These are phyloP conservation scores for Cicer judaicum DNA, from an alignment of 306 rosid genomes.

Conservation along the genomic window DNA sequence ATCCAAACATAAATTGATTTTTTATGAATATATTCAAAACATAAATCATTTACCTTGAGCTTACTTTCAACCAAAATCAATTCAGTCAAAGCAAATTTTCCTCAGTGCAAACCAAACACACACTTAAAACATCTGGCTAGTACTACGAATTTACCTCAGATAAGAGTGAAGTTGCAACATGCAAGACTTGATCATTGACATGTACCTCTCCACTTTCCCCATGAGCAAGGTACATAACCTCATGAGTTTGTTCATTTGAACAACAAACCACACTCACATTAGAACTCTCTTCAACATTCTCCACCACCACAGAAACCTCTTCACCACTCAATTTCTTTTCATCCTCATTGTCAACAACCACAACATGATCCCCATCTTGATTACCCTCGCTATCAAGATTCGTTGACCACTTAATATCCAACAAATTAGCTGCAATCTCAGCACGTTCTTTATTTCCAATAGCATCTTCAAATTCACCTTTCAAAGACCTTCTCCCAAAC, in stretches of 20 bases:
- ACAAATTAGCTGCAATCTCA: constrained; percentile 76
- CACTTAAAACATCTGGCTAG: too few relatives aligned
- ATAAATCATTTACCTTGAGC: too few relatives aligned
- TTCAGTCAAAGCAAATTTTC: too few relatives aligned
- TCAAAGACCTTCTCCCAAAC: constrained; percentile 53
- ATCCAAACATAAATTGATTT: too few relatives aligned
- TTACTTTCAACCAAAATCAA: too few relatives aligned
- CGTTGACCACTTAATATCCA: constrained; percentile 93
- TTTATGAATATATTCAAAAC: too few relatives aligned
- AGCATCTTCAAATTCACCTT: constrained; percentile 37
- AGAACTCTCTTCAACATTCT: constrained; percentile 48
- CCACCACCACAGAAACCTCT: constrained; percentile 39
- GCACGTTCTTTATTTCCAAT: constrained; percentile 62
- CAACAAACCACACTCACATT: constrained; percentile 41
- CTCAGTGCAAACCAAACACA: too few relatives aligned
- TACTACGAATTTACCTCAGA: constrained; percentile 53
- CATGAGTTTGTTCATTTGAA: constrained; percentile 42
- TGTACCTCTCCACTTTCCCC: constrained; percentile 44
- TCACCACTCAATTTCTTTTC: constrained; percentile 38
- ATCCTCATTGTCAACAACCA: constrained; percentile 20
- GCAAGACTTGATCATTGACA: constrained; percentile 45
- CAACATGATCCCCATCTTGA: constrained; percentile 19
- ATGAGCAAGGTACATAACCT: constrained; percentile 46
- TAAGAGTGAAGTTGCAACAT: constrained; percentile 43
- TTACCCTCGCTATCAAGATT: constrained; percentile 40